Evolutionary conservation across 352 stramenopile genomes (phyloP), one percentile per base, ranked within the genome.

Genomic region (Aphanomyces astaci): DNA sequence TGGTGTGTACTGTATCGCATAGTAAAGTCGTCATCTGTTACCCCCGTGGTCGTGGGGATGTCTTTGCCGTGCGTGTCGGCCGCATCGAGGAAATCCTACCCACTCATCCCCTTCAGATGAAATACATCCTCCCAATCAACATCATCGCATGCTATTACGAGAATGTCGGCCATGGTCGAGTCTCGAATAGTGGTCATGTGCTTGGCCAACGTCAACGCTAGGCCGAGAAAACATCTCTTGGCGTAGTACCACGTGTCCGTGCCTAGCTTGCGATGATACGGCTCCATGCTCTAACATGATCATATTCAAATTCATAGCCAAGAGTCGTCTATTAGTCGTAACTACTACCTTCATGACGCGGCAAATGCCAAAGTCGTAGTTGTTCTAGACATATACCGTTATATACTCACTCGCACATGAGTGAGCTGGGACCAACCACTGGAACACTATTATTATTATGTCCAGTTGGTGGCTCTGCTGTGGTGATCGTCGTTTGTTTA

Each of bases 361-460:
- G 56, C 84, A 96, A 56, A 98, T 98, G 32, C 93, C 94, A 80
- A 98, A 98, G 74, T 98, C 95, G 73, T 97, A 98, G 78, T 98
- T 98, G 70, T 95, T 93, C 74, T 84, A 70, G 3, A 43, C 9
- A 33, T n/a, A 49, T 49, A 49, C 10, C 19, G 22, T 33, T 27
- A 71, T 2, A 66, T n/a, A n/a, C n/a, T n/a, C n/a, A n/a, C n/a
- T n/a, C n/a, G n/a, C n/a, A n/a, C n/a, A n/a, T n/a, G n/a, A n/a
- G n/a, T n/a, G n/a, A n/a, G n/a, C n/a, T n/a, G n/a, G n/a, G n/a
- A n/a, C n/a, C n/a, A n/a, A n/a, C n/a, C n/a, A n/a, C n/a, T n/a
- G n/a, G n/a, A n/a, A n/a, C n/a, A n/a, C n/a, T n/a, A n/a, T n/a
- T n/a, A n/a, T n/a, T n/a, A n/a, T n/a, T n/a, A n/a, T n/a, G n/a